Percentiles rank a stretch among this genome's conserved stretches.
Conservation (phyloP, 1,284 basidiomycete genomes). For the Rhodotorula sp. region DNA sequence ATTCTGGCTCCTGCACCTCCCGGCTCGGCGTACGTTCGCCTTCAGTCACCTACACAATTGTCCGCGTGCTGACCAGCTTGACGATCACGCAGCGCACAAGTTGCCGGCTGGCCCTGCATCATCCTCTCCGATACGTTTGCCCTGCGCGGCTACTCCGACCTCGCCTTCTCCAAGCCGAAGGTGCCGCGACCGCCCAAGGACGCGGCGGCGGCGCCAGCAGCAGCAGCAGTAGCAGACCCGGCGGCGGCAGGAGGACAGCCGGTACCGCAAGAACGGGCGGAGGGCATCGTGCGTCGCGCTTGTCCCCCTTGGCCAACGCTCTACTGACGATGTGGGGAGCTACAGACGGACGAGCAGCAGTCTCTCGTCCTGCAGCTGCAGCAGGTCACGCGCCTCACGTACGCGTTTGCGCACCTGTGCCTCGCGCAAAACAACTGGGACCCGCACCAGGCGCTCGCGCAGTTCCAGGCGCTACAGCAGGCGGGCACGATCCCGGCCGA, state of each 20-base stretch:
- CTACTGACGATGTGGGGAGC: neutral
- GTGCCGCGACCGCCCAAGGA: constrained; percentile 24
- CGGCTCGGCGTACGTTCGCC: constrained; percentile 64
- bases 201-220: constrained; percentile 7
- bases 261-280: constrained; percentile 29
- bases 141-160: constrained; percentile 78
- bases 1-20: constrained; percentile 77
- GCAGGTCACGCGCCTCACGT: constrained; percentile 49
- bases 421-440: constrained; percentile 52
- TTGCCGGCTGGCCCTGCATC: constrained; percentile 82
- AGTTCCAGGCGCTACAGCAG: constrained; percentile 49
- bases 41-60: neutral
- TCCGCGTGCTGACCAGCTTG: neutral
- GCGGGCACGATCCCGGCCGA: constrained; percentile 37
- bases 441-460: constrained; percentile 46
- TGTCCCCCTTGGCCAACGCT: neutral
- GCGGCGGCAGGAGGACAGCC: neutral
- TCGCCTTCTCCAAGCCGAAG: constrained; percentile 49
- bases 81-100: constrained; percentile 62
- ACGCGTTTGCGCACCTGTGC: constrained; percentile 51
- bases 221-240: constrained; percentile 1
- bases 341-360: constrained; percentile 49
- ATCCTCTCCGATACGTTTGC: constrained; percentile 87
- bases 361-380: constrained; percentile 48
- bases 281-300: constrained; percentile 28